Conservation (phyloP, 2,329 filamentous ascomycete species). For the Paraphoma chrysanthemicola region DNA sequence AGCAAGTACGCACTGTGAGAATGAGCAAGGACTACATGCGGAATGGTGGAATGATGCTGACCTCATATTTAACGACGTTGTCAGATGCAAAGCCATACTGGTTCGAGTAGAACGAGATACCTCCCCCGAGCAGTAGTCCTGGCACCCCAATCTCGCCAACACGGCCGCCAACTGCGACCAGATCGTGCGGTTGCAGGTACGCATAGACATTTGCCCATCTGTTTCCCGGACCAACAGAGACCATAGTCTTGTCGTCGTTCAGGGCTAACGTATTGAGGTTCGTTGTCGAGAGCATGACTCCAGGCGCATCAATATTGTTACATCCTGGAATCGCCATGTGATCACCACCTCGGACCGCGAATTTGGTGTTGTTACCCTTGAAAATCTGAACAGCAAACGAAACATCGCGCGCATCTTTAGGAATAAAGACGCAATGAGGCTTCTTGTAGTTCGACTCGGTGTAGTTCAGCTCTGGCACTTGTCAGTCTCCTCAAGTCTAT, state of each 20-base stretch:
- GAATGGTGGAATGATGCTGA: not conserved
- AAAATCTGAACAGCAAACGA: not conserved
- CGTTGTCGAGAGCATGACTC: not conserved
- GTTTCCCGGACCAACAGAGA: not conserved
- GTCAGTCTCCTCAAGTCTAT: not conserved
- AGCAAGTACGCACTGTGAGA: conserved; percentile 1
- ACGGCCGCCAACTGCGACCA: conserved; percentile 16
- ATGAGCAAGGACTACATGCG: not conserved
- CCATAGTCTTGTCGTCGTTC: not conserved
- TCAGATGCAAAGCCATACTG: conserved; percentile 22
- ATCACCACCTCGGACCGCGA: conserved; percentile 12
- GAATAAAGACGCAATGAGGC: not conserved
- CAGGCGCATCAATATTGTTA: not conserved
- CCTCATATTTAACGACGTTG: conserved; percentile 37
- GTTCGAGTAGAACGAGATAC: conserved; percentile 18
- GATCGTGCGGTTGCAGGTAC: not conserved
- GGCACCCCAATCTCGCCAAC: conserved; percentile 16
- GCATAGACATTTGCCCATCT: not conserved
- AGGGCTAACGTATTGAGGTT: not conserved
- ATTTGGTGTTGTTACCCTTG: not conserved
- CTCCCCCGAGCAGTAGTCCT: conserved; percentile 35
- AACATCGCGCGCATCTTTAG: not conserved
- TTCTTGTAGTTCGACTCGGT: not conserved
- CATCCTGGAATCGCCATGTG: conserved; percentile 11
- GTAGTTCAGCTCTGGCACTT: not conserved